Base-by-base conservation (phyloP, 2,329 filamentous ascomycete species). In the Xylaria sp. region DNA sequence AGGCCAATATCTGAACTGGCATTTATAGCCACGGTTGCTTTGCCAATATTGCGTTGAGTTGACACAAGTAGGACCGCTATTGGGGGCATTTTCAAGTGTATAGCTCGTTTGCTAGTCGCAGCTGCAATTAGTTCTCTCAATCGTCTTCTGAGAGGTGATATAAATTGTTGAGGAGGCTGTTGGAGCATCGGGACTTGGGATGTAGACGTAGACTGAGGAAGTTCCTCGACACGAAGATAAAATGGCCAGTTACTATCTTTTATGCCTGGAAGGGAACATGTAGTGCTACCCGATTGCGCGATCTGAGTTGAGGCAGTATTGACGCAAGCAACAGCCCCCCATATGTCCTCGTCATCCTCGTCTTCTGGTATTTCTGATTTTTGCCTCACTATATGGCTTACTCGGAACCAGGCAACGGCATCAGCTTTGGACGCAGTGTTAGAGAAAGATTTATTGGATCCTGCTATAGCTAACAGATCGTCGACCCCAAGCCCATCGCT, bases 11-110 rank as follows among this genome's bases (percentile, higher is more conserved):
- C 95, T 2, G 92, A 87, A 78, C 94, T 97, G 4, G 94, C 94
- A 51, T 89, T 88, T 1, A 84, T 86, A 0, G 93, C 93, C 26
- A 94, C 82, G 2, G 90, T 92, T n/a, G 92, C 86, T 79, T 99
- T 99, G 59, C 96, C 96, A 73, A 98, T 97, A 69, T 93, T 93
- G 53, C 96, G 89, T 80, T 99, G 96, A 2, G 93, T 97, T 1
- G 96, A 98, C 1, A 93, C 92, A 6, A 99, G 83, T 3, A 99
- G 85, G 42, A 99, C 91, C 1, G 94, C 93, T 17, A 97, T 86
- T 0, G 96, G 93, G 2, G 95, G 94, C 82, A 98, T 90, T 51
- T 92, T 91, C 2, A 98, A 84, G 75, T 95, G 92, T 53, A 97
- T 90, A 1, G 96, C 95, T 65, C 94, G 88, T 65, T 92, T 89